A percentile compares a stretch with the other conserved stretches of the same genome.
Evolutionary conservation across 1,139 yeast species (phyloP).

Genomic region (Debaryomyces subglobosus): DNA sequence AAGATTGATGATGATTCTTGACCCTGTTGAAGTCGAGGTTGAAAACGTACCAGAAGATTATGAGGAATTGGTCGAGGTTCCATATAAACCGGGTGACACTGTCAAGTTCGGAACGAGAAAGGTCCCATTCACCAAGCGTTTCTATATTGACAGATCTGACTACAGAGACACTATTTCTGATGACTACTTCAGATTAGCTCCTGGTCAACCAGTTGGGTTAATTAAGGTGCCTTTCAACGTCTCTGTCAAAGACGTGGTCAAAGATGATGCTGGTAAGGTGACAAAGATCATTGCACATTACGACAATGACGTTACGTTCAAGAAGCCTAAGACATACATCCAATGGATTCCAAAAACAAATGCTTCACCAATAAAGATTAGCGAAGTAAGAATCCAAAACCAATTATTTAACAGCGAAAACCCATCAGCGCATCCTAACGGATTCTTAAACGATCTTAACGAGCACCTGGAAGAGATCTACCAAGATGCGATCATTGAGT

Average conservation of each 20-base stretch:
- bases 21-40: conserved; percentile 81
- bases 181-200: conserved; percentile 87
- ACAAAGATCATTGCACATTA: conserved; percentile 77
- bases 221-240: conserved; percentile 88
- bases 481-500: conserved; percentile 73
- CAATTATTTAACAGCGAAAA: conserved; percentile 90
- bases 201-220: conserved; percentile 94
- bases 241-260: conserved; percentile 69
- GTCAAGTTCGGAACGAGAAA: conserved; percentile 68
- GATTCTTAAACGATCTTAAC: conserved; percentile 82
- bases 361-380: conserved; percentile 54
- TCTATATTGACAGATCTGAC: conserved; percentile 87
- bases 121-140: conserved; percentile 72
- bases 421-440: conserved; percentile 87
- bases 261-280: conserved; percentile 64
- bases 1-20: conserved; percentile 88
- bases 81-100: conserved; percentile 87
- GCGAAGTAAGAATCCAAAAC: conserved; percentile 85
- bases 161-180: conserved; percentile 64
- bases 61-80: conserved; percentile 71
- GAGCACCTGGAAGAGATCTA: conserved; percentile 73
- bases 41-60: conserved; percentile 81
- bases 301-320: conserved; percentile 58
- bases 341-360: conserved; percentile 91
- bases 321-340: conserved; percentile 90